Evolutionary conservation across 257 asterid genomes (phyloP).

Genomic region (Solanum dulcamara): DNA sequence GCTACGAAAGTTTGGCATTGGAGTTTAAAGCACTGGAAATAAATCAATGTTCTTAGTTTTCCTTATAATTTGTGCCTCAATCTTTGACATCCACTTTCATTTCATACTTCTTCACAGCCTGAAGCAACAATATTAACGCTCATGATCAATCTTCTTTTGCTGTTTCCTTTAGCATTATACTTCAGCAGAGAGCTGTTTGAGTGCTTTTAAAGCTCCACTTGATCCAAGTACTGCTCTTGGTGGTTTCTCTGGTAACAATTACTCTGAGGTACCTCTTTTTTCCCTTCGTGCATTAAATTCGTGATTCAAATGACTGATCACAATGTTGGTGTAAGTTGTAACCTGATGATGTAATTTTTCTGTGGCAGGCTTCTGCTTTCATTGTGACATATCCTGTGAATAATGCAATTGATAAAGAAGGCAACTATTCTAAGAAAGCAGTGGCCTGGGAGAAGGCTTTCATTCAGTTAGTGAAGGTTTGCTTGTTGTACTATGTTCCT

Average conservation of each 20-base stretch:
- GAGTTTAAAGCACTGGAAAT: not conserved
- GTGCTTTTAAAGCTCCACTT: conserved; percentile 94
- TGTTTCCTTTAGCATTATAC: conserved; percentile 63
- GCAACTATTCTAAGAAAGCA: conserved; percentile 69
- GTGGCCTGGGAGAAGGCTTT: conserved; percentile 97
- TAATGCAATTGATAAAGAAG: conserved; percentile 70
- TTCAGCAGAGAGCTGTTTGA: conserved; percentile 75
- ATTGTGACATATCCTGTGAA: conserved; percentile 91
- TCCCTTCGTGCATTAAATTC: not conserved
- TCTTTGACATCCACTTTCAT: not conserved
- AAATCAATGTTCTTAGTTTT: not conserved
- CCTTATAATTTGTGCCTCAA: not conserved
- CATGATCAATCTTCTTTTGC: conserved; percentile 3
- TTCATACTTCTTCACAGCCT: not conserved
- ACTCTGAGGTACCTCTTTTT: conserved; percentile 52
- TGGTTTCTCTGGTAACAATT: conserved; percentile 86
- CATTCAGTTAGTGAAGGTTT: conserved; percentile 86
- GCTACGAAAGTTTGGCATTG: not conserved
- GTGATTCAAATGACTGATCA: not conserved
- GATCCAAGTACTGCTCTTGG: conserved; percentile 97
- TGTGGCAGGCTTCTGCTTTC: conserved; percentile 87
- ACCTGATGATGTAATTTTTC: conserved; percentile 6
- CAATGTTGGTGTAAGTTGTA: not conserved
- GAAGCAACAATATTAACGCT: not conserved
- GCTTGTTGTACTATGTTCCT: not conserved